These are phyloP conservation scores for Gracilariopsis chorda DNA, from an alignment of 23 red algal species.

Conservation along the genomic window DNA sequence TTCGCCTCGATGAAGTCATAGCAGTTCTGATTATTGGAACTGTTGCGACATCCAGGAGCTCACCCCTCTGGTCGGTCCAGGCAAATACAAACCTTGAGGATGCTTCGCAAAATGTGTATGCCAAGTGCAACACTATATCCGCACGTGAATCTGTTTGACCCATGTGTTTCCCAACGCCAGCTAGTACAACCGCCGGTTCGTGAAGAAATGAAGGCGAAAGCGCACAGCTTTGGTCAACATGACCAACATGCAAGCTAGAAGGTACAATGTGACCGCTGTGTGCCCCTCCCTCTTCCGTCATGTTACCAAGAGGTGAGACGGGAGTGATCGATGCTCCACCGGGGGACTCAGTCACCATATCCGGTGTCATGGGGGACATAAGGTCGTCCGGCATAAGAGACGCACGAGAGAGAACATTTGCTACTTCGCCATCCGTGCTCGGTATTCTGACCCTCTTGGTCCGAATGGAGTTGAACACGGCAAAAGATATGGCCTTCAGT, in stretches of 20 bases:
- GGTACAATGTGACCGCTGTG: background rate
- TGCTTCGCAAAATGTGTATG: conserved; percentile 31
- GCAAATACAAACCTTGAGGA: conserved; percentile 45
- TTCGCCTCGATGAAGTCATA: conserved; percentile 22
- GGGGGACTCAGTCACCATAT: conserved; percentile 31
- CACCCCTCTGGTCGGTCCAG: conserved; percentile 55
- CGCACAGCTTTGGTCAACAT: conserved; percentile 43
- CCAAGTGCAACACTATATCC: conserved; percentile 43
- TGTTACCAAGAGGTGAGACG: conserved; percentile 20
- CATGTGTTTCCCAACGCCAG: conserved; percentile 61
- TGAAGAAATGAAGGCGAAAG: conserved; percentile 63
- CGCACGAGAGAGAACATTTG: conserved; percentile 3
- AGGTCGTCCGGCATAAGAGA: conserved; percentile 55
- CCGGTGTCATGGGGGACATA: conserved; percentile 71
- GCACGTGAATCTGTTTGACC: conserved; percentile 29
- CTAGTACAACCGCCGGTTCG: conserved; percentile 49
- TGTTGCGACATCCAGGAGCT: conserved; percentile 45
- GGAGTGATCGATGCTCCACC: conserved; percentile 2
- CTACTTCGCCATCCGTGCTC: conserved; percentile 45
- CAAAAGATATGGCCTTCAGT: conserved; percentile 50
- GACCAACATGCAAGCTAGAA: background rate
- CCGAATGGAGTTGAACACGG: conserved; percentile 58
- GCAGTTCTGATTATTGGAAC: conserved; percentile 14
- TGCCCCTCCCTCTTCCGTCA: background rate
- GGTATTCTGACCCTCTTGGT: conserved; percentile 33